Base-by-base conservation (phyloP, 169 alveolate species). In the Plasmodium berghei region DNA sequence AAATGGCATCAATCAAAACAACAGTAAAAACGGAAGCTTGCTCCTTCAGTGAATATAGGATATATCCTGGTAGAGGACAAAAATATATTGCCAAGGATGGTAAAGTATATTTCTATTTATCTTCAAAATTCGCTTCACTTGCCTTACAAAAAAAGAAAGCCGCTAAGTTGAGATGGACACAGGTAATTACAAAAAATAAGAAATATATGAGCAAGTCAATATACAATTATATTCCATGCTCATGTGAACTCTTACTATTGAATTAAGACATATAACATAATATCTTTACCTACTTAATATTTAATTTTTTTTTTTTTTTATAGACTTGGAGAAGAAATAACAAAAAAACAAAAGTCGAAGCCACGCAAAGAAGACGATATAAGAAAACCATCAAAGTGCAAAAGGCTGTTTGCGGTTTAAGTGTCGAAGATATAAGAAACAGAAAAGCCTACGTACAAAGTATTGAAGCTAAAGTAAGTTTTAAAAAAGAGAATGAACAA, bases 61-160 rank as follows among this genome's bases (percentile, higher is more conserved):
- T 98, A 83, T 98, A 97, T 93, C 99, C 99, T 28, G 99, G 99
- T 49, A 95, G 99, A 75, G 99, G 99, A 26, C 96, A 96, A 89
- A 96, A 97, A 93, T 97, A 96, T 89, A 98, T 96, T 70, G 98
- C 99, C 59, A 96, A 97, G 89, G 99, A 98, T 93, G 99, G 99
- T 45, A 97, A 97, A 95, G 98, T 97, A 24, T 94, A 95, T 88
- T 94, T 96, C 73, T 96, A 94, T 93, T 58, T 96, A 85, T 94
- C 93, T 92, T 94, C 97, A 75, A 98, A 98, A 96, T 95, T 97
- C 56, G 97, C 97, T 64, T 94, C 98, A 52, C 96, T 98, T 63
- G 96, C 94, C 95, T 95, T 95, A 73, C 98, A 97, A 95, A 97
- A 95, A 87, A 97, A 96, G 88, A 98, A 98, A 96, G 97, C 99